Conservation (phyloP, 2,329 filamentous ascomycete species). For the Chalara sp. region DNA sequence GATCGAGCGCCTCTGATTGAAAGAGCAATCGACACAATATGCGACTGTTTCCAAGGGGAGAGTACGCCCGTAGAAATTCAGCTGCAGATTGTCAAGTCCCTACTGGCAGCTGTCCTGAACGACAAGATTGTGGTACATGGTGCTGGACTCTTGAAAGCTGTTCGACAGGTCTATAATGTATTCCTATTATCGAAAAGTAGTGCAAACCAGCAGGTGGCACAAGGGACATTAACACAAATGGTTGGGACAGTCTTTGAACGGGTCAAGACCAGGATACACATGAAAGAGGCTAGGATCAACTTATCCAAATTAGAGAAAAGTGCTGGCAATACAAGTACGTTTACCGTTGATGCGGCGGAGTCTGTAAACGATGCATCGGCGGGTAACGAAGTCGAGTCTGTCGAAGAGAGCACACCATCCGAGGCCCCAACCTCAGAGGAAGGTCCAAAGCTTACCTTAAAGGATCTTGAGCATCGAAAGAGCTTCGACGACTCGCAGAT, state of each 20-base stretch:
- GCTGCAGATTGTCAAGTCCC: slow-evolving; percentile 95
- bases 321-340: slow-evolving; percentile 23
- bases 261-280: slow-evolving; percentile 77
- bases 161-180: slow-evolving; percentile 98
- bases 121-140: slow-evolving; percentile 99
- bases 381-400: slow-evolving; percentile 18
- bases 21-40: slow-evolving; percentile 96
- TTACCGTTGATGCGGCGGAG: slow-evolving; percentile 25
- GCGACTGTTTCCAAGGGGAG: slow-evolving; percentile 97
- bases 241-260: slow-evolving; percentile 96
- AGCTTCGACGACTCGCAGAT: slow-evolving; percentile 59
- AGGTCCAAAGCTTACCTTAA: slow-evolving; percentile 53
- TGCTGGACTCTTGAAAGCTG: slow-evolving; percentile 89
- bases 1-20: slow-evolving; percentile 75
- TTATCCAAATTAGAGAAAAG: slow-evolving; percentile 24
- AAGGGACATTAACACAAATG: slow-evolving; percentile 97
- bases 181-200: slow-evolving; percentile 92
- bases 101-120: slow-evolving; percentile 90
- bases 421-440: slow-evolving; percentile 27
- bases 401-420: slow-evolving; percentile 17
- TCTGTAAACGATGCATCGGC: slow-evolving; percentile 17
- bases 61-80: slow-evolving; percentile 88
- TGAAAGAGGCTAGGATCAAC: slow-evolving; percentile 73
- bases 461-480: slow-evolving; percentile 61
- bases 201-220: slow-evolving; percentile 92